Evolutionary conservation across 2,329 filamentous ascomycete genomes (phyloP), one percentile per base, ranked within the genome.

Genomic region (Ophiostoma triangulosporum): DNA sequence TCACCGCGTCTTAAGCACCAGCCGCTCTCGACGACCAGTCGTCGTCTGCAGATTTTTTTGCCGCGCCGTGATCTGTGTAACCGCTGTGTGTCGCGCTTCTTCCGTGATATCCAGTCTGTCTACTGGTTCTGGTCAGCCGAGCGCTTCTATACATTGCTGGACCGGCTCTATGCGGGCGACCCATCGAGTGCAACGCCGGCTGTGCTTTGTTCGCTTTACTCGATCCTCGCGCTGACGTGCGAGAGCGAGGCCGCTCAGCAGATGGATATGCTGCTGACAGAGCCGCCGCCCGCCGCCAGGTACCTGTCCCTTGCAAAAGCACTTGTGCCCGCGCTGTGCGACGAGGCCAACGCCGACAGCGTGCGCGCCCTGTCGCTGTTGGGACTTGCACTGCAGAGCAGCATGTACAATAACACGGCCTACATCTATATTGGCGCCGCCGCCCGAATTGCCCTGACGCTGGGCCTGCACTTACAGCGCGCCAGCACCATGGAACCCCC

Each of bases 51-150:
- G 31, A 60, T 64, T 17, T 62, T 59, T 35, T 51, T 64, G 4
- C 62, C 62, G 0, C 57, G 62, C 7, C 60, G 62, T 15, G 61
- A 64, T 48, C 57, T 64, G 9, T 62, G 62, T 50, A 57, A 61
- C 49, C 59, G 58, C 48, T 63, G 62, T 48, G 57, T 64, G 1
- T 57, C 59, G 15, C 59, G 62, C 48, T 64, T 62, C 56, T 63
- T 64, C 52, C 51, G 56, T 35, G 62, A 64, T 32, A 58, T 64
- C 27, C 61, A 64, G 54, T 60, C 59, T 8, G 52, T 64, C 35
- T 64, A 64, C 49, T 64, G 62, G 62, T 60, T 64, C 49, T 60
- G 62, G 55, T 60, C 61, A 1, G 58, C 59, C 27, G 62, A 64
- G 52, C 57, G 57, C 17, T 62, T 64, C 49, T 59, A 61, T n/a